Evolutionary conservation across 768 basidiomycete species (phyloP).

Genomic region (Dendrothele bispora): DNA sequence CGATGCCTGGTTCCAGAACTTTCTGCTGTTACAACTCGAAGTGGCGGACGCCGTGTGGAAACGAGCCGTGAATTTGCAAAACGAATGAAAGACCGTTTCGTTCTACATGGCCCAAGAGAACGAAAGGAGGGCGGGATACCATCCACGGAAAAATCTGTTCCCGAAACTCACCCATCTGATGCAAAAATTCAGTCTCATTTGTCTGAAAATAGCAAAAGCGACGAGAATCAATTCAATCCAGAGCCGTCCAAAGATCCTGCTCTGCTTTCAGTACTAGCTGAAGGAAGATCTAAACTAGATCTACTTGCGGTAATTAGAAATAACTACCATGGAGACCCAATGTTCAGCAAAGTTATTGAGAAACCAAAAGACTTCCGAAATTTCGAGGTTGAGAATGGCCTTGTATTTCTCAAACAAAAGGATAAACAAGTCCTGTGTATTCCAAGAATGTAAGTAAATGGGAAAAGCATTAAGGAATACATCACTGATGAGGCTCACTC

Average conservation of each 20-base stretch:
- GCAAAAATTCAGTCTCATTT: background rate
- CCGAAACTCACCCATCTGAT: too few species aligned
- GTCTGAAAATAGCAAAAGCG: background rate
- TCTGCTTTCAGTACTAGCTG: background rate
- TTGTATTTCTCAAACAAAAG: slow-evolving; percentile 11
- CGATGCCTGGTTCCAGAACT: slow-evolving; percentile 1
- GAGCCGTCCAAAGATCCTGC: slow-evolving; percentile 4
- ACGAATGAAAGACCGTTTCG: slow-evolving; percentile 12
- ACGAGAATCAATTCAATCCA: too few species aligned
- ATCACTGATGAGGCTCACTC: slow-evolving; percentile 35
- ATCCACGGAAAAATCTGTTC: too few species aligned
- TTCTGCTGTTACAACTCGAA: background rate
- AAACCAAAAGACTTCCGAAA: slow-evolving; percentile 13
- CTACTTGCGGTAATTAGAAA: slow-evolving; percentile 7
- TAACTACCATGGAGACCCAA: too few species aligned
- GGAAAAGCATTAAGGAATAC: slow-evolving; percentile 16
- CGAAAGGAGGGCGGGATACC: slow-evolving; percentile 6
- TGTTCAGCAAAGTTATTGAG: slow-evolving; percentile 13
- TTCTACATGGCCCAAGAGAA: slow-evolving; percentile 14
- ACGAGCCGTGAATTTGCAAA: slow-evolving; percentile 3
- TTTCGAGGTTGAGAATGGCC: slow-evolving; percentile 11
- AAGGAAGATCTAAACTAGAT: background rate
- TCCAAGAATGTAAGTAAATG: slow-evolving; percentile 4
- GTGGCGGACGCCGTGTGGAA: slow-evolving; percentile 2
- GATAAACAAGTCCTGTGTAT: slow-evolving; percentile 10